Conservation (phyloP, 2,329 filamentous ascomycete species). For the Hyphodiscus sp. region DNA sequence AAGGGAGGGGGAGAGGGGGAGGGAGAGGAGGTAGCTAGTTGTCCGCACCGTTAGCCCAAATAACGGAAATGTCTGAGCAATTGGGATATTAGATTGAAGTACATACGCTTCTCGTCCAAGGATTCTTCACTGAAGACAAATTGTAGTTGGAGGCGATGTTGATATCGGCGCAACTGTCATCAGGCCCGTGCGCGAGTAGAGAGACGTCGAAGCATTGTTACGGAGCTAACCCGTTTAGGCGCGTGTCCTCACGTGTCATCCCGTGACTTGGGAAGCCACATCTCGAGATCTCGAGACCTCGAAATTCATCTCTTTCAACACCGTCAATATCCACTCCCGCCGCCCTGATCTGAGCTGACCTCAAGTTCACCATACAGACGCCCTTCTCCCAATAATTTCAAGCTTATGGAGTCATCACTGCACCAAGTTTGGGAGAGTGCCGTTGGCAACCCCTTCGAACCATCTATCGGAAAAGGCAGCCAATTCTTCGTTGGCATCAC, state of each 20-base stretch:
- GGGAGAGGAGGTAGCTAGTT: background rate
- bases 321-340: background rate
- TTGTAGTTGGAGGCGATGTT: slow-evolving; percentile 2
- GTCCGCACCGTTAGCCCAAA: background rate
- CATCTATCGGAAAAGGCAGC: slow-evolving; percentile 69
- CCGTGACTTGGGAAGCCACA: slow-evolving; percentile 16
- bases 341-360: background rate
- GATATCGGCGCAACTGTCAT: background rate
- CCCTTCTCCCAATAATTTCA: slow-evolving; percentile 4
- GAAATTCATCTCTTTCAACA: background rate
- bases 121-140: too few relatives aligned
- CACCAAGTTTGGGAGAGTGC: slow-evolving; percentile 92
- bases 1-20: too few relatives aligned
- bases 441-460: slow-evolving; percentile 77
- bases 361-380: background rate
- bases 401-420: slow-evolving; percentile 71
- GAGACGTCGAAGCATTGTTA: slow-evolving; percentile 11
- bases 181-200: slow-evolving; percentile 4
- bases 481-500: slow-evolving; percentile 79
- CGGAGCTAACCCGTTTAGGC: slow-evolving; percentile 7
- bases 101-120: too few relatives aligned
- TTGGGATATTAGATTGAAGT: too few relatives aligned
- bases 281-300: slow-evolving; percentile 1
- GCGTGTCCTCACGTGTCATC: too few relatives aligned
- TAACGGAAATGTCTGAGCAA: too few relatives aligned